Conservation (phyloP, 1,139 yeast genomes). For the Kodamaea derodonti region DNA sequence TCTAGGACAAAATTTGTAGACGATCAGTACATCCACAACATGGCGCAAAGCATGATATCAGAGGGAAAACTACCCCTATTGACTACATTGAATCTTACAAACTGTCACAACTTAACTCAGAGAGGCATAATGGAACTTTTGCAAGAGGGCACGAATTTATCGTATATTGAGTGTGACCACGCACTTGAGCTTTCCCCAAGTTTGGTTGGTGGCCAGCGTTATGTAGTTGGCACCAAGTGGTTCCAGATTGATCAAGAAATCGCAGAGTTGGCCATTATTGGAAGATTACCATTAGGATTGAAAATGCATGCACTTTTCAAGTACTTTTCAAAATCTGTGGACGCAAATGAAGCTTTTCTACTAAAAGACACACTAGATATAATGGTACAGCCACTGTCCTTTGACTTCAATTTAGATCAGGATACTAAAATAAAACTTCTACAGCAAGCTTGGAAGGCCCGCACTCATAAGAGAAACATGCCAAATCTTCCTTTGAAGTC, state of each 20-base stretch:
- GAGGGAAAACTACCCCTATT: constrained; percentile 23
- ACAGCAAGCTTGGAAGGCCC: constrained; percentile 9
- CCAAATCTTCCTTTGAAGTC: neutral
- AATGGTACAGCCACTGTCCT: constrained; percentile 14
- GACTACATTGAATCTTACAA: constrained; percentile 20
- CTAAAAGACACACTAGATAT: constrained; percentile 15
- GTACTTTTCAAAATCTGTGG: constrained; percentile 4
- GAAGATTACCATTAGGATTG: constrained; percentile 25
- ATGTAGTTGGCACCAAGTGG: constrained; percentile 25
- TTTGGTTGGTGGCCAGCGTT: constrained; percentile 8
- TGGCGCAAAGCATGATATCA: constrained; percentile 19
- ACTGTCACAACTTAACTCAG: constrained; percentile 17
- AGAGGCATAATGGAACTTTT: constrained; percentile 18
- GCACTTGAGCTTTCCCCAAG: constrained; percentile 7
- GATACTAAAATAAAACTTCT: constrained; percentile 5
- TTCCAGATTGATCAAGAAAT: constrained; percentile 9
- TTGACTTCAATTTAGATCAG: neutral
- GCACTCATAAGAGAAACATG: constrained; percentile 6
- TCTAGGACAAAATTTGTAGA: constrained; percentile 26
- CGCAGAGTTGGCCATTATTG: constrained; percentile 9
- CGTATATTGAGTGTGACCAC: constrained; percentile 25
- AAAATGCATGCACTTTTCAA: constrained; percentile 19
- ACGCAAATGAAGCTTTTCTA: neutral
- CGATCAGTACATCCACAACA: constrained; percentile 27
- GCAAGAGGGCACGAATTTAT: constrained; percentile 13